Evolutionary conservation across 2,329 filamentous ascomycete species (phyloP), one percentile per base, ranked within the genome.

Genomic region (Diaporthe citrichinensis): DNA sequence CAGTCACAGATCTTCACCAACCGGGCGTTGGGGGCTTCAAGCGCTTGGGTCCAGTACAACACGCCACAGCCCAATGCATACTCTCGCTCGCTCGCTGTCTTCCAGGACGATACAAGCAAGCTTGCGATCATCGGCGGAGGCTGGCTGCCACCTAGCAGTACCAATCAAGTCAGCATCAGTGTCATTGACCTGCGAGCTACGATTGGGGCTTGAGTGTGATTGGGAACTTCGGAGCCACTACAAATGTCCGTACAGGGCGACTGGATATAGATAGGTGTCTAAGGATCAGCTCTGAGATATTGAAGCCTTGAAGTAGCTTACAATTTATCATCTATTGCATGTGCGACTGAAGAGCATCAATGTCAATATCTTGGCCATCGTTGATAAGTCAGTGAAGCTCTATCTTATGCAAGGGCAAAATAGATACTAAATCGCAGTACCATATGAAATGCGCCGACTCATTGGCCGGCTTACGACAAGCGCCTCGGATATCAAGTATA

Each of bases 81-180:
- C 75, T 85, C 83, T 12, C 80, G 85, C 5, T 79, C 82, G 49
- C 79, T 86, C 69, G 72, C 83, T 41, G 80, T 85, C 31, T 81
- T 85, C 59, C 79, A 82, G 73, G 78, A 82, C 41, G 80, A 84
- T n/a, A 81, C 82, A 1, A 81, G 82, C 74, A 78, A 41, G 81
- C 80, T 81, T 69, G 80, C 87, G 23, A 88, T 90, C 55, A 86
- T 86, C 74, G 86, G 86, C 0, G 87, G 82, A 0, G 85, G 86
- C 0, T 82, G 85, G 28, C 80, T 88, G 78, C 88, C 88, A 6
- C 86, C 86, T 1, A 87, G 83, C 61, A 87, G 82, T 46, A 85
- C 84, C 44, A 89, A 90, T 53, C 81, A 84, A 78, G 82, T 87
- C 65, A 69, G 65, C 34, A 69, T 69, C 34, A 69, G 65, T 23